A percentile compares a stretch with the other conserved stretches of the same genome.
phyloP scores from a whole-genome alignment of 192 early-diverging fungal genomes.

The Linnemannia hyalina region DNA sequence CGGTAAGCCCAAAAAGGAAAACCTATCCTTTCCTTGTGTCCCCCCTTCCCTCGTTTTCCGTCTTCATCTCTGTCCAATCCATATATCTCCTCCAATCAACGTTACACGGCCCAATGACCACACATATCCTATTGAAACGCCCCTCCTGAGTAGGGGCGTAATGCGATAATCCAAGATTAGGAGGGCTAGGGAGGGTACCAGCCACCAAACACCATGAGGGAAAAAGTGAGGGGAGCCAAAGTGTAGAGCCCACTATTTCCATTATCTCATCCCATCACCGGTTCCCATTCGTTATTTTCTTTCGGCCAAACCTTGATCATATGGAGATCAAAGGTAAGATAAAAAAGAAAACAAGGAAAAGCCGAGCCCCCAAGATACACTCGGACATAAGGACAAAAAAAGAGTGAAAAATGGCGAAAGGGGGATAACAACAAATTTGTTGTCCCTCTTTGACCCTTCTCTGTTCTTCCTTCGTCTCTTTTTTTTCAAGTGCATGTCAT shows the following conservation, averaged over 20 bases:
- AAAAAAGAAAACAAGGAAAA: neutral
- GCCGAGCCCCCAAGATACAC: neutral
- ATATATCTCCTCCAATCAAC: slow-evolving; percentile 5
- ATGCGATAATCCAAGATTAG: neutral
- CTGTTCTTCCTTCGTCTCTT: neutral
- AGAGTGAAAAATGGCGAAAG: neutral
- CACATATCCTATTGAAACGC: neutral
- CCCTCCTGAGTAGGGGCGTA: neutral
- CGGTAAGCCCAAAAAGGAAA: slow-evolving; percentile 51
- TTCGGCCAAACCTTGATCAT: slow-evolving; percentile 9
- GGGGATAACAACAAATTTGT: neutral
- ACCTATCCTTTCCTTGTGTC: neutral
- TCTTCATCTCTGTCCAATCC: slow-evolving; percentile 2
- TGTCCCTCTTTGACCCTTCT: neutral
- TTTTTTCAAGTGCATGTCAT: neutral
- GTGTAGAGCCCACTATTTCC: neutral
- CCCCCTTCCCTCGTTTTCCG: neutral
- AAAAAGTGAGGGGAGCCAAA: neutral
- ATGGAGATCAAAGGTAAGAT: slow-evolving; percentile 1
- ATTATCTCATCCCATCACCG: neutral
- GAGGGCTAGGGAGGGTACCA: neutral
- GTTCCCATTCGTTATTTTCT: neutral
- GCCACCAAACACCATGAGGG: neutral
- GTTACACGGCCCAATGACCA: neutral
- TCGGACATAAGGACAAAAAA: neutral